phyloP scores from a whole-genome alignment of 768 basidiomycete species.

The Kwoniella sp. region DNA sequence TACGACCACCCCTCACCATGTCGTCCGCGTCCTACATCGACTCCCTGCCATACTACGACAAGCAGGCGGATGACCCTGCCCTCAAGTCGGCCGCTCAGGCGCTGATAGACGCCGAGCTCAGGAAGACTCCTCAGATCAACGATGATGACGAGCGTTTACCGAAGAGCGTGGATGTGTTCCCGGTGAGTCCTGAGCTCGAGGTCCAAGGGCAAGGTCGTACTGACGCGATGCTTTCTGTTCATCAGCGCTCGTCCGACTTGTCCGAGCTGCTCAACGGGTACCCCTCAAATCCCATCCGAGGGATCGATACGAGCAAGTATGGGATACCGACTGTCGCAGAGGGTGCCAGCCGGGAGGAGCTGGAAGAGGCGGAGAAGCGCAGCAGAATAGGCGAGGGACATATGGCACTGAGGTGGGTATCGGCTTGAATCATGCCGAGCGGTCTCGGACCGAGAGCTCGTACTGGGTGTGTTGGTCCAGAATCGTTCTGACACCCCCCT shows the following conservation, averaged over 20 bases:
- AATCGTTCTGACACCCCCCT: neutral
- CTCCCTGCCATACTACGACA: constrained; percentile 90
- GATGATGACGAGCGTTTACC: constrained; percentile 43
- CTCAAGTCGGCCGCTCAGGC: constrained; percentile 37
- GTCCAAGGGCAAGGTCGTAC: neutral
- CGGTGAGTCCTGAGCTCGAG: constrained; percentile 24
- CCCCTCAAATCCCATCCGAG: constrained; percentile 27
- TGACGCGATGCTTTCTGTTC: neutral
- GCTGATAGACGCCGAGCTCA: constrained; percentile 45
- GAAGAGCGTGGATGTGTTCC: constrained; percentile 33
- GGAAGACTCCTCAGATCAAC: constrained; percentile 26
- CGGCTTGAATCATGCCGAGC: no score
- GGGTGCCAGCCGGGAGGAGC: constrained; percentile 27
- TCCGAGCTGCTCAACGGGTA: constrained; percentile 30
- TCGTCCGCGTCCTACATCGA: constrained; percentile 56
- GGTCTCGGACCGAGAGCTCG: no score
- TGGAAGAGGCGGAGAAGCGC: constrained; percentile 35
- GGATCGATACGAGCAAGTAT: constrained; percentile 46
- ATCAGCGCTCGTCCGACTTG: constrained; percentile 41
- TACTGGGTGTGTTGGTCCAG: neutral
- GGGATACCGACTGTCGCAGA: constrained; percentile 15
- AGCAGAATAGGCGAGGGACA: constrained; percentile 43
- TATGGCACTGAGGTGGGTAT: constrained; percentile 43
- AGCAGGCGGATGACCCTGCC: constrained; percentile 69
- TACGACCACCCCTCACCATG: constrained; percentile 10